A percentile compares a stretch with the other conserved stretches of the same genome.
These are phyloP conservation scores for Saccharomycopsis sp. DNA, from an alignment of 805 yeast genomes.

Conservation along the genomic window DNA sequence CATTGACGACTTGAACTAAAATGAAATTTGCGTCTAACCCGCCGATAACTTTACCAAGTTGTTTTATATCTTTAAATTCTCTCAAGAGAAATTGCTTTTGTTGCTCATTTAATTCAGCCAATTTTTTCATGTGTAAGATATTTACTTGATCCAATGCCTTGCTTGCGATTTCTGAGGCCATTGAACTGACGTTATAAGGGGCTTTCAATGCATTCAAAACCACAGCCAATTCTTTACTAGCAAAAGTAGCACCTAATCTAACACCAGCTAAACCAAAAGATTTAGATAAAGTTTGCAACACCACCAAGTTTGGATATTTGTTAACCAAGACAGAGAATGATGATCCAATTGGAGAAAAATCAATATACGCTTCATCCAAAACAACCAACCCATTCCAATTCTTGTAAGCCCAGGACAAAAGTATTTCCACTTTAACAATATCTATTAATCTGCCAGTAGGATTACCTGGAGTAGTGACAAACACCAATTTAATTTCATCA, in stretches of 20 bases:
- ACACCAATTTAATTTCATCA: conserved; percentile 56
- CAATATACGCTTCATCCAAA: conserved; percentile 93
- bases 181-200: conserved; percentile 86
- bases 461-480: conserved; percentile 93
- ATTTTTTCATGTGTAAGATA: conserved; percentile 49
- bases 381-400: conserved; percentile 73
- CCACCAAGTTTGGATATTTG: conserved; percentile 75
- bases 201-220: conserved; percentile 88
- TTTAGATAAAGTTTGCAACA: conserved; percentile 86
- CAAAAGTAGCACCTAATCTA: conserved; percentile 76
- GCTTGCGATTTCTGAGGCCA: conserved; percentile 67
- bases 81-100: conserved; percentile 52
- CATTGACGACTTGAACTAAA: conserved; percentile 61
- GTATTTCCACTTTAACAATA: conserved; percentile 38
- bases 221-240: conserved; percentile 51
- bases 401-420: conserved; percentile 34
- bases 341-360: conserved; percentile 62
- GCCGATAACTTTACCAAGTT: conserved; percentile 73
- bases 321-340: conserved; percentile 76
- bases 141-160: conserved; percentile 63
- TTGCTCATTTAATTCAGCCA: conserved; percentile 40
- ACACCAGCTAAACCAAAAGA: conserved; percentile 96
- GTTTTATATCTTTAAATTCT: conserved; percentile 47
- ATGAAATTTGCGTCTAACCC: conserved; percentile 83
- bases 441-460: conserved; percentile 75